These are phyloP conservation scores for Wickerhamiella domercqiae DNA, from an alignment of 805 yeast species.

Conservation along the genomic window DNA sequence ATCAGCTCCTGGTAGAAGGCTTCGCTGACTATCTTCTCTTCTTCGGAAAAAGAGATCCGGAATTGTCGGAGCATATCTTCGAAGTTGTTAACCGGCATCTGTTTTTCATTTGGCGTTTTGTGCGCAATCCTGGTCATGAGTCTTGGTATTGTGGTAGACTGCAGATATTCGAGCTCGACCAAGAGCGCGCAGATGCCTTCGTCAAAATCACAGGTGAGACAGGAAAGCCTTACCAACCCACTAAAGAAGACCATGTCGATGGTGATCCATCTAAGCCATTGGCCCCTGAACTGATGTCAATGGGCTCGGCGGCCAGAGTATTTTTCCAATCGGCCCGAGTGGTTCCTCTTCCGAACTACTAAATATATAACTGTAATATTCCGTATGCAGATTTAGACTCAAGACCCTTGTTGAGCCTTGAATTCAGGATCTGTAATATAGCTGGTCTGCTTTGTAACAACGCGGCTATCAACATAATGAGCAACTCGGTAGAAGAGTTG, in stretches of 20 bases:
- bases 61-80: conserved; percentile 20
- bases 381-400: too few species aligned
- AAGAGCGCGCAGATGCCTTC: conserved; percentile 36
- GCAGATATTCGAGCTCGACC: conserved; percentile 40
- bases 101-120: conserved; percentile 40
- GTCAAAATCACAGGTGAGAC: conserved; percentile 37
- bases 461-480: too few species aligned
- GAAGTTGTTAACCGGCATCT: conserved; percentile 39
- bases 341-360: conserved; percentile 25
- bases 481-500: too few species aligned
- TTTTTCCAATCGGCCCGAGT: conserved; percentile 55
- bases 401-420: too few species aligned
- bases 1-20: conserved; percentile 51
- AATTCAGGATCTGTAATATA: too few species aligned
- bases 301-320: conserved; percentile 52
- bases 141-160: conserved; percentile 40
- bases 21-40: conserved; percentile 46
- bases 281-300: conserved; percentile 43
- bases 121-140: conserved; percentile 43
- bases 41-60: conserved; percentile 29
- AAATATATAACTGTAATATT: conserved; percentile 7
- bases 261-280: conserved; percentile 27
- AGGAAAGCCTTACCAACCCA: conserved; percentile 34
- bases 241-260: conserved; percentile 36
- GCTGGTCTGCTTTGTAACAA: too few species aligned